Percentiles rank a stretch among this genome's conserved stretches.
Conservation (phyloP, 257 asterid genomes). For the Solanum sejunctum region DNA sequence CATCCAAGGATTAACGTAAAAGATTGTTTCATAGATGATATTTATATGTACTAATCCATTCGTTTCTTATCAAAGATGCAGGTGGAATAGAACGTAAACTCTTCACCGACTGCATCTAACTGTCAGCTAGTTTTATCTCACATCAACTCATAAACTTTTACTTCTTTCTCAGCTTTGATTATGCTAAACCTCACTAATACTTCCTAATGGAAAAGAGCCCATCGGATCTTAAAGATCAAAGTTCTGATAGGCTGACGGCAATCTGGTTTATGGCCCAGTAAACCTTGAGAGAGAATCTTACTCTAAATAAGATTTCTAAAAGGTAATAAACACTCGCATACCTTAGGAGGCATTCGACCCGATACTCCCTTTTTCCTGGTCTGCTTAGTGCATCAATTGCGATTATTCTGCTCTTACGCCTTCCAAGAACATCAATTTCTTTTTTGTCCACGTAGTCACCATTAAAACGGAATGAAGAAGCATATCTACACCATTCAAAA, state of each 20-base stretch:
- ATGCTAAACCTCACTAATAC: not conserved
- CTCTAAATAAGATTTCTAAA: not conserved
- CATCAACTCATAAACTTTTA: not conserved
- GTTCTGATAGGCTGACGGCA: not conserved
- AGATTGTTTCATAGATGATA: not conserved
- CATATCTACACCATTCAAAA: constrained; percentile 27
- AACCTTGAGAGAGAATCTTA: not conserved
- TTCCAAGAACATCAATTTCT: constrained; percentile 40
- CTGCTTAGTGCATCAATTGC: constrained; percentile 69
- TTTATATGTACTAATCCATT: not conserved
- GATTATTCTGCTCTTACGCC: constrained; percentile 66
- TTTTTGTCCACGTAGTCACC: constrained; percentile 51
- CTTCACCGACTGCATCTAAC: not conserved
- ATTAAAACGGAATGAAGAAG: constrained; percentile 68
- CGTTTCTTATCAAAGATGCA: not conserved
- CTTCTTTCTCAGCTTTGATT: not conserved
- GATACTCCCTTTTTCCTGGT: constrained; percentile 66
- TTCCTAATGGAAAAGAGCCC: not conserved
- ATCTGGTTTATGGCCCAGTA: not conserved
- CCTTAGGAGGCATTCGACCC: constrained; percentile 48
- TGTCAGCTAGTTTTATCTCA: not conserved
- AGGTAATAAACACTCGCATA: not conserved
- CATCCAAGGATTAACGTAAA: not conserved
- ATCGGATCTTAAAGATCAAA: not conserved
- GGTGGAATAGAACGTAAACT: not conserved